These are phyloP conservation scores for Penicillium sp. DNA, from an alignment of 2,329 filamentous ascomycete species.

Conservation along the genomic window DNA sequence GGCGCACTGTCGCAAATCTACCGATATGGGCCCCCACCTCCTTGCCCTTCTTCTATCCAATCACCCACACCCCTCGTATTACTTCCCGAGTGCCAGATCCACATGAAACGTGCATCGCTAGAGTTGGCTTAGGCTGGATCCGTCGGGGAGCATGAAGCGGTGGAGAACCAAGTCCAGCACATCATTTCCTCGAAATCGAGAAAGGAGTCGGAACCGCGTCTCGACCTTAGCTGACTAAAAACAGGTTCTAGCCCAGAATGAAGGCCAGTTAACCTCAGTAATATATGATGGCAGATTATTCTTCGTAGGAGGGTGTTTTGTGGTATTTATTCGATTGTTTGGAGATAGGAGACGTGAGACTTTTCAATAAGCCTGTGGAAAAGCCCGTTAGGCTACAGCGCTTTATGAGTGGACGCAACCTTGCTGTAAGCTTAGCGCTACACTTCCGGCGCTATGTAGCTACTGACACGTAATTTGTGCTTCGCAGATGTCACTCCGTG, in stretches of 20 bases:
- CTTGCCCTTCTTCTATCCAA: slow-evolving; percentile 2
- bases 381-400: background rate
- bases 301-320: background rate
- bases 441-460: background rate
- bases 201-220: slow-evolving; percentile 8
- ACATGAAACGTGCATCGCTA: slow-evolving; percentile 5
- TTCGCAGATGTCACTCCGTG: slow-evolving; percentile 1
- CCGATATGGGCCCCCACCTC: slow-evolving; percentile 1
- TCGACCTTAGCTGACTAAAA: slow-evolving; percentile 9
- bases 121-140: slow-evolving; percentile 4
- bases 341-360: background rate
- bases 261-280: background rate
- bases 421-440: background rate
- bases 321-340: background rate
- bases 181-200: background rate
- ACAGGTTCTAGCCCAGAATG: background rate
- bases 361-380: background rate
- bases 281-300: background rate
- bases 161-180: background rate
- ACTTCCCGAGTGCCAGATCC: slow-evolving; percentile 5
- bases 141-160: slow-evolving; percentile 3
- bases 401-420: background rate
- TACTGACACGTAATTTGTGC: background rate
- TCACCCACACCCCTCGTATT: slow-evolving; percentile 7
- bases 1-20: slow-evolving; percentile 5